Conservation (phyloP, 2,329 filamentous ascomycete species). For the Fusarium torulosum region DNA sequence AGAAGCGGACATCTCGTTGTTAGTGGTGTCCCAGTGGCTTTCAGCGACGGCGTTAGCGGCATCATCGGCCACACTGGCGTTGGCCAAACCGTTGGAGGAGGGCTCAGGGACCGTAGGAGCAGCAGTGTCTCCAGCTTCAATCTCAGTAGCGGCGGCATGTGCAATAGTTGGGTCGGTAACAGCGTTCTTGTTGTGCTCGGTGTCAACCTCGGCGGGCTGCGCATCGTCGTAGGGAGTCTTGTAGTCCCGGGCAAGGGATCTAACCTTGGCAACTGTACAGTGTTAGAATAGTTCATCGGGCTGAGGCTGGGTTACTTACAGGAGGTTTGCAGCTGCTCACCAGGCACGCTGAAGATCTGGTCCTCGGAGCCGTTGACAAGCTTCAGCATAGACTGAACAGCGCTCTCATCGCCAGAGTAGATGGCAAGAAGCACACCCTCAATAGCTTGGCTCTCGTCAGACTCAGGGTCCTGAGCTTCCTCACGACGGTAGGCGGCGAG, state of each 20-base stretch:
- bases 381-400: conserved; percentile 81
- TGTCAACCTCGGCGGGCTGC: conserved; percentile 51
- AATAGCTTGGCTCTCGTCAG: conserved; percentile 82
- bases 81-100: conserved; percentile 58
- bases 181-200: conserved; percentile 52
- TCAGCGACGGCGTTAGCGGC: conserved; percentile 73
- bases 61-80: conserved; percentile 64
- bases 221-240: conserved; percentile 57
- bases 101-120: conserved; percentile 57
- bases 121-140: conserved; percentile 62
- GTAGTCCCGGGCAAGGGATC: conserved; percentile 65
- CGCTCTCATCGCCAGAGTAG: conserved; percentile 81
- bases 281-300: conserved; percentile 36
- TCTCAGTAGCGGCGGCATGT: conserved; percentile 76
- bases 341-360: conserved; percentile 72
- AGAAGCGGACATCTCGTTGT: conserved; percentile 60
- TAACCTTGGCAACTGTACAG: conserved; percentile 53
- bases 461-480: conserved; percentile 72
- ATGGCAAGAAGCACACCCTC: conserved; percentile 84
- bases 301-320: conserved; percentile 69
- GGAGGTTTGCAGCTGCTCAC: conserved; percentile 74
- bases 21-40: conserved; percentile 72
- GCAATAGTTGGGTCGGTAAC: conserved; percentile 74
- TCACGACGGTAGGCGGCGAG: conserved; percentile 81
- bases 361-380: conserved; percentile 80